Conservation (phyloP, 2,329 filamentous ascomycete genomes). For the Ophiocordyceps camponoti-saundersi region DNA sequence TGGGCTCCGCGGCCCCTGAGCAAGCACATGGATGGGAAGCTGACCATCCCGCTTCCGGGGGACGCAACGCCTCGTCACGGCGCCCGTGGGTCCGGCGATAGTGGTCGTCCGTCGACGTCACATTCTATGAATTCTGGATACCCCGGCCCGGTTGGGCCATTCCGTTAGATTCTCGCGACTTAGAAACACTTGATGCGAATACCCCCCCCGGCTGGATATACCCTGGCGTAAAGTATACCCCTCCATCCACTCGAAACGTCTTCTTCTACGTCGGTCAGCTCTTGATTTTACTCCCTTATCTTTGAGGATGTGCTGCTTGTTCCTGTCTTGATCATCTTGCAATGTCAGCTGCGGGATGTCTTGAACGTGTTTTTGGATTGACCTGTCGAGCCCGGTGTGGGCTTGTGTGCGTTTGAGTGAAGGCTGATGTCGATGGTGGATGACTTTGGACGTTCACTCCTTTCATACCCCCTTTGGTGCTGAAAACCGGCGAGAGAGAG, state of each 20-base stretch:
- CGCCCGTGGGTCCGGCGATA: conserved; percentile 73
- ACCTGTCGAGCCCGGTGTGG: background rate
- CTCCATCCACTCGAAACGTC: conserved; percentile 12
- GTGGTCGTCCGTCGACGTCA: conserved; percentile 82
- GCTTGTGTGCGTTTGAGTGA: no score
- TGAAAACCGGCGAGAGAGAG: no score
- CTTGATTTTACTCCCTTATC: conserved; percentile 3
- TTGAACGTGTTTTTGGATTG: background rate
- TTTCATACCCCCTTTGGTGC: no score
- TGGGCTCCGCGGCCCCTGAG: conserved; percentile 46
- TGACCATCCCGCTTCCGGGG: conserved; percentile 51
- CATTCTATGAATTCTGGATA: conserved; percentile 94
- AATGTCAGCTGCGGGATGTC: no score
- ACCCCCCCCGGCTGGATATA: conserved; percentile 48
- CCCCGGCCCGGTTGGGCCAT: conserved; percentile 81
- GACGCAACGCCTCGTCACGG: conserved; percentile 74
- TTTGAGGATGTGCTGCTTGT: background rate
- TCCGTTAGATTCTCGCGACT: conserved; percentile 52
- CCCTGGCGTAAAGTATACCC: conserved; percentile 44
- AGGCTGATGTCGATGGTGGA: no score
- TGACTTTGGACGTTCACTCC: no score
- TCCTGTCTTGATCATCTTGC: conserved; percentile 5
- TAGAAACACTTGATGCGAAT: conserved; percentile 34
- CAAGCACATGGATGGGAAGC: conserved; percentile 47
- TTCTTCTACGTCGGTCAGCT: conserved; percentile 5